A percentile compares a stretch with the other conserved stretches of the same genome.
phyloP scores from a whole-genome alignment of 192 early-diverging fungal species.

The Rhizoclosmatium sp. region DNA sequence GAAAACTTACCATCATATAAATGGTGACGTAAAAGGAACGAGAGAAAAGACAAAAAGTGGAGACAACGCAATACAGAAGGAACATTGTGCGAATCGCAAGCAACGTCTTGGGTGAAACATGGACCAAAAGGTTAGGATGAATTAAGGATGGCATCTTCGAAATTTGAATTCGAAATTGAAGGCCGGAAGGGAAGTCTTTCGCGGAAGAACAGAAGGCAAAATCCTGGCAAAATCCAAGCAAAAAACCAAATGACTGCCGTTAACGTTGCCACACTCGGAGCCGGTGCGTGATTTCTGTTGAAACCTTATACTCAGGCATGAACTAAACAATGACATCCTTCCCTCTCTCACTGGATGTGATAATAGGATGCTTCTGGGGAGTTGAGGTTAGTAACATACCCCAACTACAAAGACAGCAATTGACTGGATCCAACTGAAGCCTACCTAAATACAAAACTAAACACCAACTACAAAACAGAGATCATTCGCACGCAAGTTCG shows the following conservation, averaged over 20 bases:
- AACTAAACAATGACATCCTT: neutral
- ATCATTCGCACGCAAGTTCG: constrained; percentile 16
- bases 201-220: neutral
- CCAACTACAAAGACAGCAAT: constrained; percentile 26
- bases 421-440: constrained; percentile 22
- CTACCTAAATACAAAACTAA: too few species aligned
- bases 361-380: constrained; percentile 89
- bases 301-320: too few species aligned
- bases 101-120: too few species aligned
- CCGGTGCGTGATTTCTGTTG: neutral
- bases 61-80: too few species aligned
- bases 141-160: too few species aligned
- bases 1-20: too few species aligned
- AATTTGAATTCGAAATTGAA: too few species aligned
- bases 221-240: neutral
- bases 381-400: constrained; percentile 29
- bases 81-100: too few species aligned
- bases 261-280: neutral
- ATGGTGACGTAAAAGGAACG: too few species aligned
- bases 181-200: too few species aligned
- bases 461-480: neutral
- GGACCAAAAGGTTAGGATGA: too few species aligned
- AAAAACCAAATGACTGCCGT: neutral
- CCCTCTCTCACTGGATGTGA: neutral
- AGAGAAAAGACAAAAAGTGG: too few species aligned